Conservation (phyloP, 106 monocot genomes). For the Iris macrosiphon region DNA sequence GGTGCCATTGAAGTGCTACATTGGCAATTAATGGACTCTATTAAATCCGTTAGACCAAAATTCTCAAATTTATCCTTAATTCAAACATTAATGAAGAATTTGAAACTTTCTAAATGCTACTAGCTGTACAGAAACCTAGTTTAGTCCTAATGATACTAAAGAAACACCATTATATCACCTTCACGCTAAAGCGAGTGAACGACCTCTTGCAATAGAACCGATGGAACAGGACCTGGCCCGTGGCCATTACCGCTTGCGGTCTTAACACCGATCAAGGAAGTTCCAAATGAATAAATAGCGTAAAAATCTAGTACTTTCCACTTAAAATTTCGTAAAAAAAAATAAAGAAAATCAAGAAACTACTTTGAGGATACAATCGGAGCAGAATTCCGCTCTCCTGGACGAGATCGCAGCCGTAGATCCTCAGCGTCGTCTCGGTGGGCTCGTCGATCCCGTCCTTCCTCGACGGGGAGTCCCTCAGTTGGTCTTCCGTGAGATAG, state of each 20-base stretch:
- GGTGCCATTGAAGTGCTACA: no score
- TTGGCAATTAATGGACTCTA: no score
- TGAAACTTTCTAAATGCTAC: background rate
- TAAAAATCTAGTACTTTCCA: background rate
- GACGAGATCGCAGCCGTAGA: slow-evolving; percentile 85
- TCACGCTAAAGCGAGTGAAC: slow-evolving; percentile 66
- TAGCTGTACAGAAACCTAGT: no score
- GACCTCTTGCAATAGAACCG: slow-evolving; percentile 82
- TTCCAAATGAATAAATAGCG: background rate
- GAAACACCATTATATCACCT: slow-evolving; percentile 34
- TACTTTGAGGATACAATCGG: slow-evolving; percentile 80
- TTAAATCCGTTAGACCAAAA: no score
- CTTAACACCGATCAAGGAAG: slow-evolving; percentile 29
- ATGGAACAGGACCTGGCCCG: slow-evolving; percentile 72
- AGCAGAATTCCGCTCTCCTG: slow-evolving; percentile 91
- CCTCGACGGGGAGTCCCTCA: slow-evolving; percentile 73
- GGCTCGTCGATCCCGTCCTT: slow-evolving; percentile 88
- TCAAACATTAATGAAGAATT: no score
- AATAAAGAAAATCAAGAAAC: slow-evolving; percentile 7
- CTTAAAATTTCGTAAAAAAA: background rate
- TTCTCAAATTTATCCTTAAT: no score
- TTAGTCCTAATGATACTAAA: no score
- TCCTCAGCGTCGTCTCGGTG: slow-evolving; percentile 57
- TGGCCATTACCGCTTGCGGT: slow-evolving; percentile 80
- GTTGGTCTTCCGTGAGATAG: slow-evolving; percentile 82